Base-by-base conservation (phyloP, 2,329 filamentous ascomycete genomes). In the Geosmithia flava region DNA sequence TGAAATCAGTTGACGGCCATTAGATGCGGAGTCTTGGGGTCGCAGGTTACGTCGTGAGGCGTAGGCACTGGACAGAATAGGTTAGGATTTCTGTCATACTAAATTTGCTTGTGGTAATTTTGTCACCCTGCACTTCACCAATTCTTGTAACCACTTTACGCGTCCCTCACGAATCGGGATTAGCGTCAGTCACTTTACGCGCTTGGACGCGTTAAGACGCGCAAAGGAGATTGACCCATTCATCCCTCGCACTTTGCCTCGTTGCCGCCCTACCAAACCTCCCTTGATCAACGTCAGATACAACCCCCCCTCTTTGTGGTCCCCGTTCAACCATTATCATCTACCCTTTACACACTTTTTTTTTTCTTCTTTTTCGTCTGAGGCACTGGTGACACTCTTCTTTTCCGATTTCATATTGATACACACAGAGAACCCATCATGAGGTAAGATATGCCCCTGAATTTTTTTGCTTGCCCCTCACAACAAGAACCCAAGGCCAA, bases 111-210 rank as follows among this genome's bases (percentile, higher is more conserved):
- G 23, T 27, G 8, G 23, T 27, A 27, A 4, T 27, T 27, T 8
- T 27, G 23, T 27, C 13, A 19, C 27, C 33, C 33, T 13, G 13
- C 13, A 37, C 33, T 37, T 13, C 33, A 13, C 33, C 33, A 6
- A 37, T 42, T 7, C 37, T n/a, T 48, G 27, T 27, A 54, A 55
- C 55, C 57, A 61, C 65, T 69, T 69, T 64, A 65, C 63, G 58
- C 62, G 66, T 53, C 23, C 10, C 4, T 1, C 11, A 57, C 50
- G n/a, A 51, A 58, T 50, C 0, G 8, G 56, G 62, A n/a, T 50
- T 64, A 65, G 63, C 53, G 55, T 42, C 7, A 37, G 7, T 56
- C 64, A 70, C 65, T 73, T 69, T 64, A 74, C 69, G 68, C 69
- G 70, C 44, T 45, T 30, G 7, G 30, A 30, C 53, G 46, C 53